Evolutionary conservation across 805 yeast species (phyloP).

Genomic region (Saturnispora sekii): DNA sequence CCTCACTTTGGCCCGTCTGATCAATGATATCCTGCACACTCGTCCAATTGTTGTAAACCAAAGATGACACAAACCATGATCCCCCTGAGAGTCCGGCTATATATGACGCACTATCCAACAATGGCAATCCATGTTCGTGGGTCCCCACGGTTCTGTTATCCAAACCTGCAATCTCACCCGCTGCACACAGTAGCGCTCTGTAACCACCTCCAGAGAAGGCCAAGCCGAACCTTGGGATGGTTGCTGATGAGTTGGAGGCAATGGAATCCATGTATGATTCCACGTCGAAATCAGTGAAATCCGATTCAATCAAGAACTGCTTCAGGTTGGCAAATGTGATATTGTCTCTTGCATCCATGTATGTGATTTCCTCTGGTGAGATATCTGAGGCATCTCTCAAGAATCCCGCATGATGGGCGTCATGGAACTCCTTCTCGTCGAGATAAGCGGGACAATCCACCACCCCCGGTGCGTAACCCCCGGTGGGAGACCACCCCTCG

Average conservation of each 20-base stretch:
- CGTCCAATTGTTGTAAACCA: constrained; percentile 64
- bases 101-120: constrained; percentile 63
- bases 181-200: constrained; percentile 80
- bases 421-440: constrained; percentile 12
- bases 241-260: constrained; percentile 27
- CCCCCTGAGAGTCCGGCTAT: constrained; percentile 79
- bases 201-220: constrained; percentile 86
- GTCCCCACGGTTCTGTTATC: constrained; percentile 60
- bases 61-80: constrained; percentile 66
- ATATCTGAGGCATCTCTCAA: constrained; percentile 39
- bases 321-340: constrained; percentile 37
- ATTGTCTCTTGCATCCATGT: constrained; percentile 42
- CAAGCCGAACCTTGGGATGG: constrained; percentile 37
- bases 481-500: constrained; percentile 43
- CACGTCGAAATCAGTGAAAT: constrained; percentile 39
- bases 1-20: constrained; percentile 27
- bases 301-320: constrained; percentile 36
- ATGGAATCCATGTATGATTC: constrained; percentile 31
- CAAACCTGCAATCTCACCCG: constrained; percentile 71
- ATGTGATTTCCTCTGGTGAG: constrained; percentile 37
- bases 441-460: constrained; percentile 42
- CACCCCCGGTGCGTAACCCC: constrained; percentile 52
- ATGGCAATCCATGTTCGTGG: constrained; percentile 51
- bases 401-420: constrained; percentile 17
- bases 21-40: constrained; percentile 51